These are phyloP conservation scores for Posidonia australis DNA, from an alignment of 106 monocot genomes.

Conservation along the genomic window DNA sequence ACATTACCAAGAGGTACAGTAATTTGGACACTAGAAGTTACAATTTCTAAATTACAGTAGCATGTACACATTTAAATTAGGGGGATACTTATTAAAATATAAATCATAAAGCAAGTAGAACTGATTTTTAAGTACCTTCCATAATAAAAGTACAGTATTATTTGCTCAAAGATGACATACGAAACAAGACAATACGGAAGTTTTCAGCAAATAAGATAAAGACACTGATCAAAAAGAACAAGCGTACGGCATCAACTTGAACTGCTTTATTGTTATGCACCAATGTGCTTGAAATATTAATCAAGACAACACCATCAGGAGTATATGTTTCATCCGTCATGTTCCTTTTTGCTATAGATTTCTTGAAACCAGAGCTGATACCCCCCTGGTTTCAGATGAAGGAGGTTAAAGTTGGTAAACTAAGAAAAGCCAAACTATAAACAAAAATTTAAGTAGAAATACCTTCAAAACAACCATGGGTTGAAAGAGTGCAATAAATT, in stretches of 20 bases:
- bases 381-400: slow-evolving; percentile 11
- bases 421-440: background rate
- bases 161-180: background rate
- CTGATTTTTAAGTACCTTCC: no score
- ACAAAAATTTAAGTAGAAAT: background rate
- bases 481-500: slow-evolving; percentile 19
- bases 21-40: no score
- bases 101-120: background rate
- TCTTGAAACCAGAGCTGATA: slow-evolving; percentile 18
- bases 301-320: slow-evolving; percentile 47
- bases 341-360: slow-evolving; percentile 6
- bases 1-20: no score
- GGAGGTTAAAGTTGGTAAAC: background rate
- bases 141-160: no score
- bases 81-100: no score
- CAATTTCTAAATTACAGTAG: background rate
- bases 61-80: no score
- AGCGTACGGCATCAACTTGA: slow-evolving; percentile 81
- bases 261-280: slow-evolving; percentile 66
- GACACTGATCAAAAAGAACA: background rate
- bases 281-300: slow-evolving; percentile 58
- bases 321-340: slow-evolving; percentile 16
- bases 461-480: slow-evolving; percentile 22
- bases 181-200: background rate
- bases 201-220: background rate